Percentiles rank a stretch among this genome's conserved stretches.
phyloP scores from a whole-genome alignment of 2,329 filamentous ascomycete genomes.

The Metarhizium album region DNA sequence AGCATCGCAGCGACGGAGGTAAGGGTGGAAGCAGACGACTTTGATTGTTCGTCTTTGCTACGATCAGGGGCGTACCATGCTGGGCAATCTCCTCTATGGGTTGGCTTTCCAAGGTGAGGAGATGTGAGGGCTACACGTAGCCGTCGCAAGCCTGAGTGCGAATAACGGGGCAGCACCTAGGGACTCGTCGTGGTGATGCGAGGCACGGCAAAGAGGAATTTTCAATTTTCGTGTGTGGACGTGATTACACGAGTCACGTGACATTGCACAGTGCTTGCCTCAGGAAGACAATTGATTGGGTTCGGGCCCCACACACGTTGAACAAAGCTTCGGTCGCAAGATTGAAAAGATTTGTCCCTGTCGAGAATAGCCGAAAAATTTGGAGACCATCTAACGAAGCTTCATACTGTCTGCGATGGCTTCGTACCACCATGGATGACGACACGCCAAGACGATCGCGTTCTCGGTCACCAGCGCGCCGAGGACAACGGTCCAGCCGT shows the following conservation, averaged over 20 bases:
- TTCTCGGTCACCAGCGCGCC: slow-evolving; percentile 16
- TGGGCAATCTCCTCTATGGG: slow-evolving; percentile 41
- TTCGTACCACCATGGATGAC: slow-evolving; percentile 13
- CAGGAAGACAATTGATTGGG: not conserved
- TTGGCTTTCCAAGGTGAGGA: slow-evolving; percentile 25
- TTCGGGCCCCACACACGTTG: not conserved
- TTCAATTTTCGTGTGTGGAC: slow-evolving; percentile 37
- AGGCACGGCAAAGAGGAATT: slow-evolving; percentile 25
- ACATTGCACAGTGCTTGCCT: not conserved
- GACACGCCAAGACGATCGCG: slow-evolving; percentile 14
- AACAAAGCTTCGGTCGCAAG: not conserved
- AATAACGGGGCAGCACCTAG: slow-evolving; percentile 25
- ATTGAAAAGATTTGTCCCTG: not conserved
- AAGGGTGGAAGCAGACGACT: slow-evolving; percentile 15
- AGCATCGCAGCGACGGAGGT: slow-evolving; percentile 14
- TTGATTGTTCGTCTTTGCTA: slow-evolving; percentile 9
- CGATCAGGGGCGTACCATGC: slow-evolving; percentile 29
- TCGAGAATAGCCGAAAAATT: not conserved
- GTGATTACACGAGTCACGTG: slow-evolving; percentile 15
- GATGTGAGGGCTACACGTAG: slow-evolving; percentile 25
- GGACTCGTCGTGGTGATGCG: slow-evolving; percentile 28
- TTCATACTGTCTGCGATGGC: not conserved
- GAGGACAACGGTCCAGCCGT: slow-evolving; percentile 16
- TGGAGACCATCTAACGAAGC: not conserved
- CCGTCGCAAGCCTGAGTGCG: slow-evolving; percentile 28